Base-by-base conservation (phyloP, 192 early-diverging fungal genomes). In the Linnemannia zychae region DNA sequence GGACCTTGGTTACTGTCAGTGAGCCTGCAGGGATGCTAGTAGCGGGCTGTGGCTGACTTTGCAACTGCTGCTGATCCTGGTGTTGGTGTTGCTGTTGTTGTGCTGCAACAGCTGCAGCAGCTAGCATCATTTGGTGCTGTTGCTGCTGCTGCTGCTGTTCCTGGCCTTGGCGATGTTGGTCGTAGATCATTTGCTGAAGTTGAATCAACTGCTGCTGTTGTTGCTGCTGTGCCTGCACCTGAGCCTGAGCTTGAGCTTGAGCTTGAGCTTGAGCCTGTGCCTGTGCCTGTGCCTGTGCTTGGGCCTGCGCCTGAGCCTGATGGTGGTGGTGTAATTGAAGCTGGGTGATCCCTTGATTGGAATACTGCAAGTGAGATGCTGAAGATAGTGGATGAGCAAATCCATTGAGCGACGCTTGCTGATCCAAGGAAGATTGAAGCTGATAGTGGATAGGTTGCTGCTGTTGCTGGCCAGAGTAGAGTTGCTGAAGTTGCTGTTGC, bases 121-220 rank as follows among this genome's bases (percentile, higher is more conserved):
- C 67, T 36, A 73, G 37, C 74, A 76, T 18, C 28, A 75, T 76
- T 34, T 77, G 76, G 11, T 87, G 81, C 65, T 86, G 89, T 60
- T 88, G 89, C 63, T 88, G 87, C n/a, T 81, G 82, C 50, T 84
- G 83, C 16, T 91, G 87, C 66, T 90, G 90, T 11, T 87, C 87
- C 22, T 82, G 80, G 7, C 76, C 82, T 40, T 88, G 88, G 13
- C 86, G 78, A 12, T 81, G 87, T 33, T 91, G 90, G 18, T 86
- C 88, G n/a, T 81, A 79, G 9, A 89, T 78, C 75, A 85, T 70
- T 18, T 86, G 88, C 36, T 90, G 89, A 24, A 82, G 72, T 36
- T 91, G 90, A 44, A 82, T 78, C 28, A 88, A 79, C 31, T 91
- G 91, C 66, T 92, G 91, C n/a, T 88, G 87, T 74, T 92, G 87